Conservation (phyloP, 2,329 filamentous ascomycete genomes). For the Fusarium heterosporum region DNA sequence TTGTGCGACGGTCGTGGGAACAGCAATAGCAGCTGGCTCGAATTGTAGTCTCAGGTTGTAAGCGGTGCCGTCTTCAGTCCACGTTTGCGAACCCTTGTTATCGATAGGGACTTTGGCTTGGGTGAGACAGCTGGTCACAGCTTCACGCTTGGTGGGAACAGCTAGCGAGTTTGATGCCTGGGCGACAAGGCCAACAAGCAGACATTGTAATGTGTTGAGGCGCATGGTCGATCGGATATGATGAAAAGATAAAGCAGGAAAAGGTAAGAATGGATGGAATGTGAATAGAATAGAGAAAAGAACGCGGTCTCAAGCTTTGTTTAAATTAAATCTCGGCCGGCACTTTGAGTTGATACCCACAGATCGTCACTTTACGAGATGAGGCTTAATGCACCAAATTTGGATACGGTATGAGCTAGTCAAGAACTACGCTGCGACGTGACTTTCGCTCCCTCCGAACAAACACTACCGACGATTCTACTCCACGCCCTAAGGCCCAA, state of each 20-base stretch:
- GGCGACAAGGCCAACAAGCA: conserved; percentile 5
- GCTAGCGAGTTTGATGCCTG: conserved; percentile 6
- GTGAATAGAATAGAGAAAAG: neutral
- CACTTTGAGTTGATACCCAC: neutral
- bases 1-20: conserved; percentile 53
- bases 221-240: neutral
- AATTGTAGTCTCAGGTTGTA: conserved; percentile 52
- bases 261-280: neutral
- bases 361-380: conserved; percentile 23
- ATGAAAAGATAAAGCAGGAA: neutral
- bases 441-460: neutral
- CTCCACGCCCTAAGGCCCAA: too few species aligned
- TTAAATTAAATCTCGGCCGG: neutral
- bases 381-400: neutral
- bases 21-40: conserved; percentile 49
- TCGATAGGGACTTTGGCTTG: conserved; percentile 45
- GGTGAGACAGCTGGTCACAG: conserved; percentile 47
- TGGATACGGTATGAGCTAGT: conserved; percentile 22
- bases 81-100: conserved; percentile 38
- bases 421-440: neutral
- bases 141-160: conserved; percentile 40
- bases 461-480: neutral
- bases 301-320: neutral
- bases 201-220: conserved; percentile 3
- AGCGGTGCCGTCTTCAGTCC: conserved; percentile 50